Conservation (phyloP, 2,329 filamentous ascomycete species). For the Neurospora crassa region DNA sequence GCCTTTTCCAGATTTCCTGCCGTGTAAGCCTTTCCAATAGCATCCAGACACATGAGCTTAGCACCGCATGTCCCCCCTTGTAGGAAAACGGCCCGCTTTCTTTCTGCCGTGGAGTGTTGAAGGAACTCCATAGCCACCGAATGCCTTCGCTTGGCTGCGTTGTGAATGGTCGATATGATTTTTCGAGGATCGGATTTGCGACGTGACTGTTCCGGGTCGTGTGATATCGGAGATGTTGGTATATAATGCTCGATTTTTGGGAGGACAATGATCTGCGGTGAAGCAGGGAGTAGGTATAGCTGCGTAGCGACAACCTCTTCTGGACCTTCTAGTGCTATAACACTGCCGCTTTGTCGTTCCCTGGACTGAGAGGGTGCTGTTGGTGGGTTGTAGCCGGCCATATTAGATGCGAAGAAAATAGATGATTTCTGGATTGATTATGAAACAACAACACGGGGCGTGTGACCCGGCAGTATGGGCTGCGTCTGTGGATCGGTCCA, state of each 20-base stretch:
- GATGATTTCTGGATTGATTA: neutral
- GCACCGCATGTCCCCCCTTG: constrained; percentile 49
- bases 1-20: constrained; percentile 40
- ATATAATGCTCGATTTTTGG: constrained; percentile 42
- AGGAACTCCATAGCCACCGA: constrained; percentile 43
- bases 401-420: neutral
- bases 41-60: constrained; percentile 41
- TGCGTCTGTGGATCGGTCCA: neutral
- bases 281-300: constrained; percentile 48
- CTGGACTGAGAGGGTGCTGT: neutral
- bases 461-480: neutral
- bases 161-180: constrained; percentile 39
- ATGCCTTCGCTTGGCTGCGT: constrained; percentile 36
- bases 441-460: neutral
- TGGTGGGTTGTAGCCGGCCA: neutral
- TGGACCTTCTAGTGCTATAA: constrained; percentile 53
- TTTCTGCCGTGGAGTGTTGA: constrained; percentile 30
- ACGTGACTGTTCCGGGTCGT: constrained; percentile 5
- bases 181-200: constrained; percentile 21
- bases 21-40: constrained; percentile 43
- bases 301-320: constrained; percentile 47
- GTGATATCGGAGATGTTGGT: constrained; percentile 15
- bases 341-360: constrained; percentile 29
- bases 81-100: constrained; percentile 49
- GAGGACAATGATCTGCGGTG: constrained; percentile 47